These are phyloP conservation scores for Heritiera fomes DNA, from an alignment of 345 rosid genomes.

Conservation along the genomic window DNA sequence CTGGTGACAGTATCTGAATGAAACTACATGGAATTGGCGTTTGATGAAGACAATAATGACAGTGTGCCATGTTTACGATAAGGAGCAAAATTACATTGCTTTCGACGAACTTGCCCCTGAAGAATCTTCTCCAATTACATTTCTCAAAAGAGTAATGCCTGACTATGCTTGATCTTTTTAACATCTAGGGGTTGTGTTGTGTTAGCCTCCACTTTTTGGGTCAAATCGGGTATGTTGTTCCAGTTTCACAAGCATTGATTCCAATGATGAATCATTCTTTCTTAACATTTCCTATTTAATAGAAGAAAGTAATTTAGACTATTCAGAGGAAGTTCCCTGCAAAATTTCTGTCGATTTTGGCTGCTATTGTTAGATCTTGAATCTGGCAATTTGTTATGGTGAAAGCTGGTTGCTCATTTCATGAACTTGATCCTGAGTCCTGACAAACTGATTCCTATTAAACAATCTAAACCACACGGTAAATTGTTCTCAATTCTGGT, in stretches of 20 bases:
- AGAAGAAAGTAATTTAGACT: neutral
- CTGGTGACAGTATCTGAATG: constrained; percentile 74
- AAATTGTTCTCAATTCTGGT: neutral
- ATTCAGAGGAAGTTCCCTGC: constrained; percentile 30
- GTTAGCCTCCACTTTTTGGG: constrained; percentile 18
- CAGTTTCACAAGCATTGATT: constrained; percentile 8
- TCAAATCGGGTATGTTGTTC: constrained; percentile 30
- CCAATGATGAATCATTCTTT: constrained; percentile 9
- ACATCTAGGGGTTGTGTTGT: neutral
- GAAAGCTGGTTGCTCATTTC: neutral
- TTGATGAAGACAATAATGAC: constrained; percentile 95
- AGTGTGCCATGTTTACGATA: constrained; percentile 71
- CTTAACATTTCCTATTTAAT: neutral
- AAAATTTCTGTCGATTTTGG: constrained; percentile 18
- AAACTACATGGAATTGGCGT: constrained; percentile 92
- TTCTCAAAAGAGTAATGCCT: constrained; percentile 80
- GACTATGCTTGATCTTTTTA: constrained; percentile 47
- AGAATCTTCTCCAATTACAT: constrained; percentile 67
- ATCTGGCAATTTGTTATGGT: neutral
- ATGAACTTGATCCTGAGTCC: neutral
- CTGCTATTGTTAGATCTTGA: neutral
- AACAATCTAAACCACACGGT: neutral
- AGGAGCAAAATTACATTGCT: constrained; percentile 64
- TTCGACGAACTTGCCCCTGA: constrained; percentile 71
- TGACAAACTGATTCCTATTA: too few relatives aligned